A percentile compares a stretch with the other conserved stretches of the same genome.
These are phyloP conservation scores for Madurella mycetomatis DNA, from an alignment of 2,329 filamentous ascomycete genomes.

Conservation along the genomic window DNA sequence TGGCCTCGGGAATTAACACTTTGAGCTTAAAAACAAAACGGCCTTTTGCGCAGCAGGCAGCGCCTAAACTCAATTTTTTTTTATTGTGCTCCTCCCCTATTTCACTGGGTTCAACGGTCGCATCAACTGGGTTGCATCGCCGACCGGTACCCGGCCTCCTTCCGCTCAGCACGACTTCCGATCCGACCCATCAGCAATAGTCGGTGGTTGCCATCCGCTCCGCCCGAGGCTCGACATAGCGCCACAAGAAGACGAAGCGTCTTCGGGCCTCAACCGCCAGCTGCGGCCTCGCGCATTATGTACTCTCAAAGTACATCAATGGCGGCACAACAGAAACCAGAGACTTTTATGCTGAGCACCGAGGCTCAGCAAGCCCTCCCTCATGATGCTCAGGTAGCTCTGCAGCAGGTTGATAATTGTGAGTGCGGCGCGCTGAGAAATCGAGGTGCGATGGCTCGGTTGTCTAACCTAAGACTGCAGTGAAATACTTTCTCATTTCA, in stretches of 20 bases:
- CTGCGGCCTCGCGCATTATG: slow-evolving; percentile 46
- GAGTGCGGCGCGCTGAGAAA: slow-evolving; percentile 39
- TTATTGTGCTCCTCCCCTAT: background rate
- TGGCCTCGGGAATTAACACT: slow-evolving; percentile 28
- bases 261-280: slow-evolving; percentile 3
- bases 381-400: slow-evolving; percentile 91
- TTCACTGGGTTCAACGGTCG: slow-evolving; percentile 13
- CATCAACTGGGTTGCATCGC: slow-evolving; percentile 26
- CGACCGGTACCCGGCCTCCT: slow-evolving; percentile 12
- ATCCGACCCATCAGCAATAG: background rate
- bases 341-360: slow-evolving; percentile 97
- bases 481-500: slow-evolving; percentile 99
- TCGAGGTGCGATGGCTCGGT: background rate
- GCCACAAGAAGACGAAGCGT: slow-evolving; percentile 6
- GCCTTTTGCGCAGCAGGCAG: slow-evolving; percentile 22
- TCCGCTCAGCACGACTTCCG: background rate
- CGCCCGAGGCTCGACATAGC: background rate
- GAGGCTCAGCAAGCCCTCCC: slow-evolving; percentile 96
- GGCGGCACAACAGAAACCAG: slow-evolving; percentile 90
- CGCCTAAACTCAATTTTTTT: slow-evolving; percentile 17
- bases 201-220: background rate
- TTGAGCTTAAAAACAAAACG: slow-evolving; percentile 16
- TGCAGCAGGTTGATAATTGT: slow-evolving; percentile 98
- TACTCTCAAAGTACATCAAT: slow-evolving; percentile 78
- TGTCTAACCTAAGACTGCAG: slow-evolving; percentile 42